Base-by-base conservation (phyloP, 2,329 filamentous ascomycete species). In the Fusarium odoratissimum region DNA sequence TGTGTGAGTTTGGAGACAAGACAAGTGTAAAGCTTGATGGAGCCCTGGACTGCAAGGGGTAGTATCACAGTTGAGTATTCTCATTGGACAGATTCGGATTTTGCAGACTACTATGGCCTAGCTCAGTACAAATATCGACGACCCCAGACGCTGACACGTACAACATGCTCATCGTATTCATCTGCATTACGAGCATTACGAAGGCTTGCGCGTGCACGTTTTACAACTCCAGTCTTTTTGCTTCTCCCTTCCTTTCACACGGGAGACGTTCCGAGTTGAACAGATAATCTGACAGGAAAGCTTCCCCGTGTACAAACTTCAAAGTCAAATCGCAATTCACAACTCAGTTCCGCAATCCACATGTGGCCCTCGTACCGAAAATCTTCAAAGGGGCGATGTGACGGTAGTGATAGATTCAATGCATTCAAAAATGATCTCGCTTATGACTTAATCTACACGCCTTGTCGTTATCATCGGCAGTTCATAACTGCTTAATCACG, bases 171-270 rank as follows among this genome's bases (percentile, higher is more conserved):
- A 58, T 52, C 44, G 42, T 67, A 57, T 59, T 35, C 52, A 62
- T 45, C 21, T 59, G n/a, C 11, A 56, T 67, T 73, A 56, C 60
- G 48, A 37, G 59, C 11, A 51, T 60, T 70, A 60, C 64, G 54
- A 41, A 63, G 66, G 66, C 61, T 73, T 74, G 63, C 71, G 62
- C 65, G 60, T 74, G 71, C 71, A 69, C 56, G 59, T 72, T 72
- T 58, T 58, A 64, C 45, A 44, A 60, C 41, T 71, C 55, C 48
- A 58, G 60, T 51, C 45, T 71, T 59, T 65, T 64, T 62, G 31
- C 62, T 61, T 71, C 54, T 68, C 51, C n/a, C 28, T 25, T 28
- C 56, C 31, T 49, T 54, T 67, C 62, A 52, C 30, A 42, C 69
- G 51, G 60, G 56, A 57, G 49, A 64, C 21, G 69, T 70, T 72